Evolutionary conservation across 371 early-diverging fungal genomes (phyloP), one percentile per base, ranked within the genome.

Genomic region (Lichtheimia ornata): DNA sequence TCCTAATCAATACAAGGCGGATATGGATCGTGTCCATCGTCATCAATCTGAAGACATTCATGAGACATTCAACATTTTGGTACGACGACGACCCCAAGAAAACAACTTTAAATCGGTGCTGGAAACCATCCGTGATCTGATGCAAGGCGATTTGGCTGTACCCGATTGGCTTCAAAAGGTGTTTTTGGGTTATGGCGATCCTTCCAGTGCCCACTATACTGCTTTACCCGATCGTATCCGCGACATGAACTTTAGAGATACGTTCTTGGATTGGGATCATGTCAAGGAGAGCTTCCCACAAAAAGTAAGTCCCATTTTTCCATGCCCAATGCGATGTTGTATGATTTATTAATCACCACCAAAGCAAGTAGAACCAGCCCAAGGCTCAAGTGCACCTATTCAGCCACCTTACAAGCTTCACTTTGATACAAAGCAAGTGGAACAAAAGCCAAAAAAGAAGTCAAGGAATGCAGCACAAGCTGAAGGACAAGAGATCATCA

Each of bases 111-210:
- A 93, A 70, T 84, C 92, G 2, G 93, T 95, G 0, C 72, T 97
- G 30, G 94, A 95, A 62, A 90, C 94, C 0, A 88, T 96, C 28
- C 89, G 96, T 14, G 93, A 92, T 59, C 66, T 95, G 61, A 90
- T 94, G 89, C 88, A 88, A 63, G 84, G 82, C 56, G 89, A 92
- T 25, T 61, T 84, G 3, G 83, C 83, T 22, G 87, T 97, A 0
- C 99, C 99, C 6, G 87, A 86, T 5, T 98, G 98, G 98, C 72
- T 98, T 22, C 84, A 89, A 22, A 84, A 92, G 49, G 87, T 92
- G 4, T 87, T 97, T 45, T 76, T 98, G 43, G 98, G 98, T 27
- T 98, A 97, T 66, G 97, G 97, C 42, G 92, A 96, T 66, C 94
- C 96, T 6, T 74, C 77, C 30, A 84, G 88, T 52, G 92, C 91